Percentiles rank a stretch among this genome's conserved stretches.
Conservation (phyloP, 306 rosid genomes). For the Glycine latifolia region DNA sequence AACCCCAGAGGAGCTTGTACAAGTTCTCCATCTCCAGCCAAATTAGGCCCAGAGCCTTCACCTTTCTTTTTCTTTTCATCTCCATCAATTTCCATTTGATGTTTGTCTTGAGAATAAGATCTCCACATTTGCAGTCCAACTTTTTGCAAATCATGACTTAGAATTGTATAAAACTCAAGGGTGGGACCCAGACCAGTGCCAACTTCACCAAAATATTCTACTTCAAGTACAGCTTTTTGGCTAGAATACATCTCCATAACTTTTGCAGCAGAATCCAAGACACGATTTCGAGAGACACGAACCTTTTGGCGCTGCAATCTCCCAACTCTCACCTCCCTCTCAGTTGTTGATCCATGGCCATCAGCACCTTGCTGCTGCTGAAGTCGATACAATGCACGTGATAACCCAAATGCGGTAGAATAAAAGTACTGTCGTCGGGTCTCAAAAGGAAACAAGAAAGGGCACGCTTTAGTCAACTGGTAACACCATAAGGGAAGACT, state of each 20-base stretch:
- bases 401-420: conserved; percentile 93
- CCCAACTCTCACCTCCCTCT: conserved; percentile 89
- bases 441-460: conserved; percentile 94
- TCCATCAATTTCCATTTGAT: conserved; percentile 71
- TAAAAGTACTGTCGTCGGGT: conserved; percentile 88
- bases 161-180: conserved; percentile 90
- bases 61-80: conserved; percentile 55
- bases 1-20: conserved; percentile 83
- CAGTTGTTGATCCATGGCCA: conserved; percentile 76
- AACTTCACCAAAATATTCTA: conserved; percentile 96
- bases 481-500: conserved; percentile 95
- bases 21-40: conserved; percentile 57
- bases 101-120: conserved; percentile 57
- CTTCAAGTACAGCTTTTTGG: conserved; percentile 96
- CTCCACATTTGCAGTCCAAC: conserved; percentile 88
- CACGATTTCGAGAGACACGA: conserved; percentile 88
- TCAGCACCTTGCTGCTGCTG: conserved; percentile 97
- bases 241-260: conserved; percentile 98
- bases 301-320: conserved; percentile 94
- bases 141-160: conserved; percentile 86
- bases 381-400: conserved; percentile 87
- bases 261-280: conserved; percentile 92
- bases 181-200: conserved; percentile 98
- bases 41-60: conserved; percentile 40
- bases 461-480: conserved; percentile 93